Base-by-base conservation (phyloP, 257 asterid species). In the Nicotiana noctiflora region DNA sequence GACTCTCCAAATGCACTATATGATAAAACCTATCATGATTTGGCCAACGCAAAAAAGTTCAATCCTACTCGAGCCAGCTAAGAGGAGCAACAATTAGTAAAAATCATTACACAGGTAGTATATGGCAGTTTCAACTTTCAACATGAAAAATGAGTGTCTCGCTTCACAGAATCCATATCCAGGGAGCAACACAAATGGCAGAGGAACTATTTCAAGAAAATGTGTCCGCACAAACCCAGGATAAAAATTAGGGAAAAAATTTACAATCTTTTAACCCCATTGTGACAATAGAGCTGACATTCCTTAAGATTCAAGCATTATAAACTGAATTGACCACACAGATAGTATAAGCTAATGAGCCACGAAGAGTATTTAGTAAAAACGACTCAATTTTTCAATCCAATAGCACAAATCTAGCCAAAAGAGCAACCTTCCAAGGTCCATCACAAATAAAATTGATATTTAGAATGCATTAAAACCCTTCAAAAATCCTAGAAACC, bases 401-500 rank as follows among this genome's bases (percentile, higher is more conserved):
- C 57, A 68, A 70, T 12, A 44, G 57, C 21, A 70, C 19, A 44
- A 70, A 70, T 34, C 37, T 70, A 44, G 77, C 19, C 76, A 12
- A 44, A 70, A 44, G 13, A 44, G 77, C 37, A 12, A 29, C 21
- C 57, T 70, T 19, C 19, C 77, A 44, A 6, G 15, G 2, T 44
- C 57, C 57, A 70, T 70, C 34, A 17, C 75, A 65, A 32, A 65
- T 18, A 32, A 65, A 3, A 40, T 1, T 17, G 27, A 44, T 53
- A 21, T 8, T 75, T 17, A 64, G 12, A 82, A 68, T 37, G 32
- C 77, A 29, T 68, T 40, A 40, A 68, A 70, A 13, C 77, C 77
- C 19, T 68, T 68, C 72, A 75, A 55, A 21, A 17, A 84, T 65
- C 74, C 10, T 52, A 78, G 52, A 72, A 51, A 57, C 67, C 72